Evolutionary conservation across 495 filamentous ascomycete species (phyloP).

Genomic region (Usnea hakonensis): DNA sequence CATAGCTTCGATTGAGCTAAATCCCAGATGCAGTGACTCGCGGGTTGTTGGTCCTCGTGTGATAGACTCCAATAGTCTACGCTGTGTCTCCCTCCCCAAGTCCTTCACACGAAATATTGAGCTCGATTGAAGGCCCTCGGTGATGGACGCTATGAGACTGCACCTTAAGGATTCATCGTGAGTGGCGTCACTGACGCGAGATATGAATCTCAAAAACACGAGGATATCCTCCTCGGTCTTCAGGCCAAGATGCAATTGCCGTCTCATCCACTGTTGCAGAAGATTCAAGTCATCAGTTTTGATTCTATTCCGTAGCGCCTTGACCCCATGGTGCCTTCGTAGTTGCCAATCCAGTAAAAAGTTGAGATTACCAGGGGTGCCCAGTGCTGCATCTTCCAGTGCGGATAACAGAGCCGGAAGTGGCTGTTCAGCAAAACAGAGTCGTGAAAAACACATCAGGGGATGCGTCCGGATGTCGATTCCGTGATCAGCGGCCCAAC

Average conservation of each 20-base stretch:
- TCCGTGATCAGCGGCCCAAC: neutral
- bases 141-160: neutral
- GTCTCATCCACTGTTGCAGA: conserved; percentile 29
- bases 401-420: conserved; percentile 33
- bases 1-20: conserved; percentile 5
- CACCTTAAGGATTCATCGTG: neutral
- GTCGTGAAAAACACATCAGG: conserved; percentile 34
- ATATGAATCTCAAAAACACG: conserved; percentile 28
- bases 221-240: conserved; percentile 33
- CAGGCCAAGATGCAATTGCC: conserved; percentile 35
- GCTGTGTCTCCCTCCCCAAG: neutral
- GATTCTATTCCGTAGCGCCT: neutral
- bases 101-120: conserved; percentile 7
- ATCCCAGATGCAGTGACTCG: conserved; percentile 2
- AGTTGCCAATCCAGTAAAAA: conserved; percentile 25
- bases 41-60: neutral
- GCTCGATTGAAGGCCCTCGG: conserved; percentile 12
- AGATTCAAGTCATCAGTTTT: neutral
- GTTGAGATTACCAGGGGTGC: conserved; percentile 34
- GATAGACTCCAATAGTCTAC: neutral
- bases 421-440: conserved; percentile 24
- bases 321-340: neutral
- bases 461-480: conserved; percentile 27
- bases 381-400: conserved; percentile 38
- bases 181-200: conserved; percentile 13